Evolutionary conservation across 352 stramenopile species (phyloP), one percentile per base, ranked within the genome.

Genomic region (Labyrinthula sp.): DNA sequence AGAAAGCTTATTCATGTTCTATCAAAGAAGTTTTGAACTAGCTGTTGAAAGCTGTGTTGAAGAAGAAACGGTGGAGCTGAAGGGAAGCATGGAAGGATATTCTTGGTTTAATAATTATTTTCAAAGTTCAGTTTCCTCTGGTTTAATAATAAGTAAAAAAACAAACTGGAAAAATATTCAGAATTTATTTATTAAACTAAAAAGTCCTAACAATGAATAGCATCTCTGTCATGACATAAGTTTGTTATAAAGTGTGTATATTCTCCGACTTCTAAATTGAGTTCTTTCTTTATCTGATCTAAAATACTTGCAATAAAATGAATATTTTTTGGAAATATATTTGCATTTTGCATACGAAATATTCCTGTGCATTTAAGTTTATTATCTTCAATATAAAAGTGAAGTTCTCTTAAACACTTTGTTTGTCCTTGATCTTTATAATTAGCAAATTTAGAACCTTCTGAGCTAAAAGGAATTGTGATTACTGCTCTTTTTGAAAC

Each of bases 241-340:
- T 61, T 58, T 8, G 58, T 63, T 36, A 65, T 65, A 36, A 54
- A 62, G 46, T 67, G 61, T 5, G 61, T 67, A 31, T 67, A 67
- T 14, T 65, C 61, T 8, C 61, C 61, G 14, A 65, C 45, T 23
- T 31, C 22, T 7, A 67, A 49, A 8, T 56, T 37, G 4, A 68
- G 33, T 30, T 65, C 56, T 21, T 60, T 54, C 6, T 59, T 57
- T 36, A 68, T 48, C 30, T 60, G 26, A 29, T 64, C 33, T 27
- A 68, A 57, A 1, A 66, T 15, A 15, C 47, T 62, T 3, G 56
- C 58, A 60, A 68, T 62, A 20, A 68, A 68, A 47, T 68, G 61
- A 47, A 68, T 64, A 30, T 68, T 68, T 43, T 68, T 66, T 2
- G 58, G 46, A 33, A 66, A 65, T 21, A 68, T 66, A 30, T 61